Evolutionary conservation across 176 grass and related monocot species (phyloP).

Genomic region (Carex kokanica): DNA sequence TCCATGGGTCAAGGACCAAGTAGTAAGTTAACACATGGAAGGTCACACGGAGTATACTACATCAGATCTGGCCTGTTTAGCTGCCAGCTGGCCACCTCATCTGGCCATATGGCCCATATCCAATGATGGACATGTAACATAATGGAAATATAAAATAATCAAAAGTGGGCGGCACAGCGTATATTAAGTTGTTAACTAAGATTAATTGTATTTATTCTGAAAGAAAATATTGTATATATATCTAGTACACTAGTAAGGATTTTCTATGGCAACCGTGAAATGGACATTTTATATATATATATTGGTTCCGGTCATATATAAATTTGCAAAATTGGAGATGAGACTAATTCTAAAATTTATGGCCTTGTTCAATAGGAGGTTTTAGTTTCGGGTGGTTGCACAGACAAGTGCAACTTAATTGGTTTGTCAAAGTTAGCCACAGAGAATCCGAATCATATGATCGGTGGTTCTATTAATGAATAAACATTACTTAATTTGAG

Average conservation of each 20-base stretch:
- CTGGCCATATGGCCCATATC: neutral
- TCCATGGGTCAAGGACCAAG: neutral
- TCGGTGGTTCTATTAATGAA: too few relatives aligned
- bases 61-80: neutral
- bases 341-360: too few relatives aligned
- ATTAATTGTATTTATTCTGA: neutral
- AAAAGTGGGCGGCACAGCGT: neutral
- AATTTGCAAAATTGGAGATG: too few relatives aligned
- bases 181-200: neutral
- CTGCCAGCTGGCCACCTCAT: neutral
- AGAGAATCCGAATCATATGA: too few relatives aligned
- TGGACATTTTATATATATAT: too few relatives aligned
- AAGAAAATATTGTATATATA: neutral
- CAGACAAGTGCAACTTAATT: too few relatives aligned
- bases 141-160: neutral
- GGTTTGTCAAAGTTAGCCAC: too few relatives aligned
- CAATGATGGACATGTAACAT: neutral
- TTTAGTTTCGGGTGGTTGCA: too few relatives aligned
- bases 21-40: neutral
- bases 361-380: too few relatives aligned
- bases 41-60: neutral
- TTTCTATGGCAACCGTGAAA: neutral
- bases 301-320: too few relatives aligned
- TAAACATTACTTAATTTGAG: too few relatives aligned
- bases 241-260: neutral